phyloP scores from a whole-genome alignment of 768 basidiomycete species.

The Lanmaoa pseudosensibilis region DNA sequence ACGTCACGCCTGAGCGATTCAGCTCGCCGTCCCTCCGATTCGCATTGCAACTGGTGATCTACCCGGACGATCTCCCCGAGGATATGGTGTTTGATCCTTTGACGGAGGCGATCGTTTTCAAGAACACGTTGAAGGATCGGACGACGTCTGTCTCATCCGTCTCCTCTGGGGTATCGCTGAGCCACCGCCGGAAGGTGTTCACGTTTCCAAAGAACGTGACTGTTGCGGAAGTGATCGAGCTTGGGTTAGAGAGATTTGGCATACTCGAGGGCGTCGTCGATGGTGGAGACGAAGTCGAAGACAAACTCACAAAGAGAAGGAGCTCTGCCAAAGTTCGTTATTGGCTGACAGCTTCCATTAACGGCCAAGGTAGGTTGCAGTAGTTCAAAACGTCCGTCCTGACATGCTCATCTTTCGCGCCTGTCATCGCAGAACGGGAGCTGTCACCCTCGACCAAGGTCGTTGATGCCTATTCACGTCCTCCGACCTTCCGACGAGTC shows the following conservation, averaged over 20 bases:
- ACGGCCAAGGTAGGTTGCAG: conserved; percentile 59
- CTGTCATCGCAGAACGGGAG: conserved; percentile 59
- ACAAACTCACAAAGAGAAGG: conserved; percentile 79
- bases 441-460: conserved; percentile 79
- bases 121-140: conserved; percentile 64
- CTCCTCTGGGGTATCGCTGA: conserved; percentile 56
- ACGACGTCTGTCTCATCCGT: conserved; percentile 40
- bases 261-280: conserved; percentile 97
- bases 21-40: conserved; percentile 84
- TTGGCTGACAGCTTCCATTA: conserved; percentile 58
- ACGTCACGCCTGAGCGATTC: conserved; percentile 69
- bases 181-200: conserved; percentile 76
- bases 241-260: conserved; percentile 89
- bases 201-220: conserved; percentile 93
- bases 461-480: conserved; percentile 77
- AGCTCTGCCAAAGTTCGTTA: conserved; percentile 82
- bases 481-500: conserved; percentile 67
- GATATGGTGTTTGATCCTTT: conserved; percentile 92
- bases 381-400: neutral
- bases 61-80: conserved; percentile 89
- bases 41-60: conserved; percentile 82
- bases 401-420: conserved; percentile 8
- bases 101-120: conserved; percentile 93
- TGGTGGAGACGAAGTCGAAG: conserved; percentile 97
- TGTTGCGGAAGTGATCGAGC: conserved; percentile 94